Conservation (phyloP, 805 yeast species). For the Candida montana region DNA sequence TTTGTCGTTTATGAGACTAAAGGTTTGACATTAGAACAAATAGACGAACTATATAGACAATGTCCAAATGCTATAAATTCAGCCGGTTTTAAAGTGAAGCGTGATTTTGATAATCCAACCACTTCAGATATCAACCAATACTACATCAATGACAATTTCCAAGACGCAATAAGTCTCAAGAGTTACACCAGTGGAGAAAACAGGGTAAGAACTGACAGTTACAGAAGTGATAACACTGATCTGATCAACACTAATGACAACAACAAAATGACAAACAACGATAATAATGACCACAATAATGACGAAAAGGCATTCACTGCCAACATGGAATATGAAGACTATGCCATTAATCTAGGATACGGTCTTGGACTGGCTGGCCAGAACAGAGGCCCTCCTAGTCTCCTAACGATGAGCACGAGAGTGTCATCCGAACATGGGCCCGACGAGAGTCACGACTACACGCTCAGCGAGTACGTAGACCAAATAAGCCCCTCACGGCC, state of each 20-base stretch:
- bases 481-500: conserved; percentile 15
- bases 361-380: conserved; percentile 19
- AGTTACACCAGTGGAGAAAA: background rate
- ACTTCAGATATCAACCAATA: too few species aligned
- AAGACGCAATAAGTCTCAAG: background rate
- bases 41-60: conserved; percentile 64
- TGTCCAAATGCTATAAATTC: conserved; percentile 54
- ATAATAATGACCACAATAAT: background rate
- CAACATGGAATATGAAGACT: conserved; percentile 7
- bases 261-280: background rate
- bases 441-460: background rate
- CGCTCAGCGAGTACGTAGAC: conserved; percentile 20
- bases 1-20: conserved; percentile 73
- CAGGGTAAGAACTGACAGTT: background rate
- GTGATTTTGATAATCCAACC: background rate
- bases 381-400: conserved; percentile 24
- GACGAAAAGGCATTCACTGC: background rate
- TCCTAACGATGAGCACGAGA: conserved; percentile 17
- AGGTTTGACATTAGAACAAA: conserved; percentile 75
- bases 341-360: conserved; percentile 22
- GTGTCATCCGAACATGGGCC: conserved; percentile 6
- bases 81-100: conserved; percentile 27
- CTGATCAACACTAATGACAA: background rate
- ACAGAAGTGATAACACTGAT: background rate
- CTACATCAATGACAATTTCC: background rate